Base-by-base conservation (phyloP, 176 grass and related monocot genomes). In the Lolium multiflorum region DNA sequence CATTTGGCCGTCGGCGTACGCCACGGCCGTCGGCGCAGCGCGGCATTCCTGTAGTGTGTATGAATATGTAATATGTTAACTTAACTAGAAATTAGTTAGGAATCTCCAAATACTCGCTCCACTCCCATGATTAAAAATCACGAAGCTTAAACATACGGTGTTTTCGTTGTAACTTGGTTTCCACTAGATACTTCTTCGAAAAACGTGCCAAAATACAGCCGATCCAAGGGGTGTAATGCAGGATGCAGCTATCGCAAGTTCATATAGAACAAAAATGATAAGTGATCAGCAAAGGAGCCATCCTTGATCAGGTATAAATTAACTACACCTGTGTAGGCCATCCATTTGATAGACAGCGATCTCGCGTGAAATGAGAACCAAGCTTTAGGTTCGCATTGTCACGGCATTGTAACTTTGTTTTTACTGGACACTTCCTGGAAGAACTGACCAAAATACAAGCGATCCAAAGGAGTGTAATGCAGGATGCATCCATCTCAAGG, bases 321-420 rank as follows among this genome's bases (percentile, higher is more conserved):
- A 65, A 80, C 44, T 51, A 14, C 18, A 74, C 17, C 35, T 25
- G 21, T 2, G 56, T 78, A 48, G 59, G 46, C 63, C 79, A 78
- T 82, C 63, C 31, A 71, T 87, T 86, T 41, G 59, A 6, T 31
- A 71, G 65, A 78, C 74, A 74, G 56, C 7, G 84, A 90, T 47
- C 6, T 24, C 35, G 12, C 13, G 68, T 78, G 55, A 56, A 83
- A 22, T 47, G 79, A 64, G 69, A 86, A 86, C 77, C 79, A 15
- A 83, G 72, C 78, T 82, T 78, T 78, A 78, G 84, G 86, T 86
- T 56, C 6, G 54, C 79, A 74, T 55, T 4, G 31, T 3, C 31
- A 35, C 31, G 31, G 31, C 31, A 2, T 6, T 54, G 4, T 6
- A 54, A 54, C 15, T 54, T 54, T 15, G 15, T 54, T 54, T 54